Conservation (phyloP, 2,329 filamentous ascomycete species). For the Coniochaeta hoffmannii region DNA sequence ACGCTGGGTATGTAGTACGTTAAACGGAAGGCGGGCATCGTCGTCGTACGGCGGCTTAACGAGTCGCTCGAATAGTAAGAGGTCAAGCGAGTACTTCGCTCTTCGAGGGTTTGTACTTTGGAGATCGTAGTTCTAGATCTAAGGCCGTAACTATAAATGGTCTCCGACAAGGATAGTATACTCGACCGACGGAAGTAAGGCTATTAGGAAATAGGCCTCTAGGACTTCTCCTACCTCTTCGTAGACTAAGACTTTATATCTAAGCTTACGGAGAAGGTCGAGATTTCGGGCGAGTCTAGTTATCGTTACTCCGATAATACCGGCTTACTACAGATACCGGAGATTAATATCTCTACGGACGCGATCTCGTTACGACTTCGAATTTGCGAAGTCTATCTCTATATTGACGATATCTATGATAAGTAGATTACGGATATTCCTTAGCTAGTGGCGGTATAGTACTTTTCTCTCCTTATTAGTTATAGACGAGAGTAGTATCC, state of each 20-base stretch:
- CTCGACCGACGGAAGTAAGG: conserved; percentile 51
- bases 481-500: background rate
- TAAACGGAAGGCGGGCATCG: no score
- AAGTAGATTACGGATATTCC: conserved; percentile 25
- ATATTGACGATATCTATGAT: conserved; percentile 8
- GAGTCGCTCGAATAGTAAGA: conserved; percentile 53
- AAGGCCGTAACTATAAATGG: conserved; percentile 53
- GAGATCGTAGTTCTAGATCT: conserved; percentile 47
- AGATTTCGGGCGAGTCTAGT: conserved; percentile 48
- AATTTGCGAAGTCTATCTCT: conserved; percentile 9
- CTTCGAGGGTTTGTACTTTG: conserved; percentile 30
- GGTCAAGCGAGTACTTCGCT: conserved; percentile 43
- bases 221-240: conserved; percentile 65
- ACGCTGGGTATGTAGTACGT: conserved; percentile 49
- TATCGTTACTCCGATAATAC: conserved; percentile 53
- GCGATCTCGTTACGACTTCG: background rate
- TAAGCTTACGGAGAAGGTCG: conserved; percentile 37
- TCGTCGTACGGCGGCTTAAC: no score
- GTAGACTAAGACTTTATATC: conserved; percentile 53
- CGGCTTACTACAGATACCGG: conserved; percentile 27
- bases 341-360: conserved; percentile 25
- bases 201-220: conserved; percentile 54
- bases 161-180: conserved; percentile 59
- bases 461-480: background rate
- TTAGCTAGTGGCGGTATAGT: conserved; percentile 12